These are phyloP conservation scores for Aspergillus sp. DNA, from an alignment of 2,329 filamentous ascomycete species.

Conservation along the genomic window DNA sequence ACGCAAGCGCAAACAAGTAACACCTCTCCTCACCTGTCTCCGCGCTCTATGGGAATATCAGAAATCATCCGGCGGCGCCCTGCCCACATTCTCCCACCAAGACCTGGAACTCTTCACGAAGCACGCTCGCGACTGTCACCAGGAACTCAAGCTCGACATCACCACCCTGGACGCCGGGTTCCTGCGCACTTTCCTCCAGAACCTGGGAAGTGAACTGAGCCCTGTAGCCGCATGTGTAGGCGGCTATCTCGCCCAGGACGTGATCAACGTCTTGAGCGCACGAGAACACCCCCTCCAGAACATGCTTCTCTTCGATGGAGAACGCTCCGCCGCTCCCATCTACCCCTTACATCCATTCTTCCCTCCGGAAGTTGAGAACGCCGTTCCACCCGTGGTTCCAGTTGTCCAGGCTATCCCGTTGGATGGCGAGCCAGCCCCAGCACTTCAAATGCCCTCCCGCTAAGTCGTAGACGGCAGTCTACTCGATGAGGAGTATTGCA, in stretches of 20 bases:
- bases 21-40: conserved; percentile 79
- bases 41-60: conserved; percentile 90
- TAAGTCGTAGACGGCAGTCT: not conserved
- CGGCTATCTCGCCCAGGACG: conserved; percentile 88
- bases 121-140: conserved; percentile 75
- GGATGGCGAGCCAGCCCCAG: conserved; percentile 15
- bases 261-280: conserved; percentile 91
- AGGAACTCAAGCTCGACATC: conserved; percentile 68
- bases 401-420: conserved; percentile 30
- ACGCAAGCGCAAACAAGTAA: conserved; percentile 71
- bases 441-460: not conserved
- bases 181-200: conserved; percentile 81
- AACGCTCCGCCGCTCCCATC: conserved; percentile 73
- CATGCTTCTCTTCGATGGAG: conserved; percentile 86
- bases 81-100: conserved; percentile 58
- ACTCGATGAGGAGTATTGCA: not conserved
- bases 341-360: conserved; percentile 77
- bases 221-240: conserved; percentile 88
- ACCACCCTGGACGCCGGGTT: conserved; percentile 71
- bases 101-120: conserved; percentile 77
- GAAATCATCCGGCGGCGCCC: conserved; percentile 55
- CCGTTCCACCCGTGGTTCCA: conserved; percentile 31
- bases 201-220: conserved; percentile 78
- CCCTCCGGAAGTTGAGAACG: conserved; percentile 32
- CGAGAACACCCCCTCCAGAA: conserved; percentile 96